Conservation (phyloP, 2,329 filamentous ascomycete species). For the Epichloe gansuensis region DNA sequence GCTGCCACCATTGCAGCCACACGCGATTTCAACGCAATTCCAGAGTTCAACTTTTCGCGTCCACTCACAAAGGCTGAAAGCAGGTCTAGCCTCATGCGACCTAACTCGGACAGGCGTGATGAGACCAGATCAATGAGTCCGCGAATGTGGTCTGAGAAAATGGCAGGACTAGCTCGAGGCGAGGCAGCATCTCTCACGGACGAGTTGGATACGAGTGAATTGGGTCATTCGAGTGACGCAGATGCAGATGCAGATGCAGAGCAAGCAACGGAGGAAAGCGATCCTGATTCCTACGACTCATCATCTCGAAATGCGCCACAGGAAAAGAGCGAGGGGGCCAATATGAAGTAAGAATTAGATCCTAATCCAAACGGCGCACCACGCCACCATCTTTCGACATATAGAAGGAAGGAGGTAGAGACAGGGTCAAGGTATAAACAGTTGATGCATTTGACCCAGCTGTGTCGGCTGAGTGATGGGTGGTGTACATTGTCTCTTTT, state of each 20-base stretch:
- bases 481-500: no score
- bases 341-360: background rate
- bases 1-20: conserved; percentile 8
- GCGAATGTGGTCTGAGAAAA: conserved; percentile 4
- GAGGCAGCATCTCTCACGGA: conserved; percentile 15
- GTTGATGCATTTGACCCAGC: no score
- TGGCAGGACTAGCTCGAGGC: conserved; percentile 4
- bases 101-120: background rate
- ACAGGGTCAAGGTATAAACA: background rate
- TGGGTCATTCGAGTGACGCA: conserved; percentile 19
- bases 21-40: conserved; percentile 5
- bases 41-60: conserved; percentile 23
- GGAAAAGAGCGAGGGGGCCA: background rate
- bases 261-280: conserved; percentile 22
- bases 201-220: conserved; percentile 22
- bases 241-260: conserved; percentile 18
- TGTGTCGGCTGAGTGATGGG: no score
- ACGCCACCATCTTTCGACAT: background rate
- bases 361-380: no score
- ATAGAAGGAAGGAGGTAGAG: background rate
- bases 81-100: background rate
- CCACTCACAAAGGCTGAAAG: background rate
- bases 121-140: background rate
- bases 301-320: background rate
- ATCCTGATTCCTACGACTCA: conserved; percentile 19